Evolutionary conservation across 2,329 filamentous ascomycete species (phyloP).

Genomic region (Colletotrichum melonis): DNA sequence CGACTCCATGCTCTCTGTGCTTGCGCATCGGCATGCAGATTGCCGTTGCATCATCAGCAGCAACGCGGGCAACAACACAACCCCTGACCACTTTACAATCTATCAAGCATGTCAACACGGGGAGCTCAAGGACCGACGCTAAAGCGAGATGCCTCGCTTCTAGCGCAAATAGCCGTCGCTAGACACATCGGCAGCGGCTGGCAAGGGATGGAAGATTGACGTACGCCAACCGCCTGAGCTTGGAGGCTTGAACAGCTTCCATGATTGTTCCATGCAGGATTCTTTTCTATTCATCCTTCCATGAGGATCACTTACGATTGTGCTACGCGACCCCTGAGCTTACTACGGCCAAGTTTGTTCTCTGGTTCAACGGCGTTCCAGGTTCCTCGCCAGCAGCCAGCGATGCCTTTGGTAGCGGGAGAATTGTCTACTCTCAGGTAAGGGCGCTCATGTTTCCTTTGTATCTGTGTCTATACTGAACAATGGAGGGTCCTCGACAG

Average conservation of each 20-base stretch:
- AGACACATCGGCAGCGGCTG: slow-evolving; percentile 2
- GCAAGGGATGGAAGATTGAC: slow-evolving; percentile 6
- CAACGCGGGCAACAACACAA: not conserved
- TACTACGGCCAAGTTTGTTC: not conserved
- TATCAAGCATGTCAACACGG: not conserved
- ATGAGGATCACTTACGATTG: slow-evolving; percentile 6
- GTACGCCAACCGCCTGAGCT: not conserved
- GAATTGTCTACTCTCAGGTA: not conserved
- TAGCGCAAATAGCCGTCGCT: slow-evolving; percentile 3
- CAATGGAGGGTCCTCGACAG: not conserved
- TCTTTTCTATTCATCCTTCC: slow-evolving; percentile 22
- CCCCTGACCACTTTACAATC: not conserved
- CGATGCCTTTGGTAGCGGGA: not conserved
- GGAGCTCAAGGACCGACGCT: not conserved
- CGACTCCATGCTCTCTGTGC: not conserved
- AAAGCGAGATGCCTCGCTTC: not conserved
- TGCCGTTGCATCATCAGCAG: not conserved
- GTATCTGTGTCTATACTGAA: not conserved
- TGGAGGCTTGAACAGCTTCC: slow-evolving; percentile 15
- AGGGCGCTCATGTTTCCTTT: not conserved
- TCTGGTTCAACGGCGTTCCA: not conserved
- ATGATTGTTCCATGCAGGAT: slow-evolving; percentile 30
- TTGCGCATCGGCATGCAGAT: not conserved
- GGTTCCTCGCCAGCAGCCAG: not conserved
- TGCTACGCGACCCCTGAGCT: not conserved